A percentile compares a stretch with the other conserved stretches of the same genome.
These are phyloP conservation scores for Spencermartinsiella ligniputridi DNA, from an alignment of 1,139 yeast genomes.

Conservation along the genomic window DNA sequence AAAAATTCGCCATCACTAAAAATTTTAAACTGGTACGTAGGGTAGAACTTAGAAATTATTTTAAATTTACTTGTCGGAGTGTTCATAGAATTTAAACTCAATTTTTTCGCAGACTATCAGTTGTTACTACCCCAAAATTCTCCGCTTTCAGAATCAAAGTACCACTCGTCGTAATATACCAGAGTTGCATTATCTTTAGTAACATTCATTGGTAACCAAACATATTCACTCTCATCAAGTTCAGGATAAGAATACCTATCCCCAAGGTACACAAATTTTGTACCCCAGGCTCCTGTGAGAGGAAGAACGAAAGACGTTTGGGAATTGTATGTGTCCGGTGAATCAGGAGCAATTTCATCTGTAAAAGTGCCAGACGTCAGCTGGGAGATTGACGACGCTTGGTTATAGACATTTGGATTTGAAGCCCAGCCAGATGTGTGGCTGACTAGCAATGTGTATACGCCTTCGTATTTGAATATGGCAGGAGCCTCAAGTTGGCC, in stretches of 20 bases:
- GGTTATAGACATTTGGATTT: conserved; percentile 5
- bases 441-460: conserved; percentile 4
- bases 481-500: conserved; percentile 4
- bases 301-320: not conserved
- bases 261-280: not conserved
- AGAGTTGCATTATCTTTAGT: not conserved
- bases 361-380: not conserved
- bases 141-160: not conserved
- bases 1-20: too few relatives aligned
- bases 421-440: conserved; percentile 6
- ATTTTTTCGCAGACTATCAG: too few relatives aligned
- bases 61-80: too few relatives aligned
- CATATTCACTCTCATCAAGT: not conserved
- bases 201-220: not conserved
- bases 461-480: conserved; percentile 3
- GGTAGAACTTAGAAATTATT: too few relatives aligned
- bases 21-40: too few relatives aligned
- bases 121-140: not conserved
- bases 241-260: not conserved
- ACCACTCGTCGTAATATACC: not conserved
- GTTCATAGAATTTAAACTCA: too few relatives aligned
- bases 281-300: not conserved
- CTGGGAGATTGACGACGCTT: not conserved
- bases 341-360: not conserved
- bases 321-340: not conserved